phyloP scores from a whole-genome alignment of 2,329 filamentous ascomycete species.

The Fusarium heterosporum region DNA sequence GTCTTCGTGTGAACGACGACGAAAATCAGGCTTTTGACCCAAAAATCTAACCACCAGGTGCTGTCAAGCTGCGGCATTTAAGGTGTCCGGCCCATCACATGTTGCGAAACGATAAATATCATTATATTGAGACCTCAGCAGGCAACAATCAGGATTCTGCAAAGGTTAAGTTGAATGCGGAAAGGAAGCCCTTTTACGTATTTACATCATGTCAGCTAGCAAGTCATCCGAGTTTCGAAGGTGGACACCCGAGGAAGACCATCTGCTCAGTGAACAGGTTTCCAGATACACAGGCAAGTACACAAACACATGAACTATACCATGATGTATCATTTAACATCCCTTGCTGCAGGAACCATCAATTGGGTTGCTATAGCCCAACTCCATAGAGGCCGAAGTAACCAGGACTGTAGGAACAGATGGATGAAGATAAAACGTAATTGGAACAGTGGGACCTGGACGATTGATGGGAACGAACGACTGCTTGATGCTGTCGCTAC shows the following conservation, averaged over 20 bases:
- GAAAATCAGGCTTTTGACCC: neutral
- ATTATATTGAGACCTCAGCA: neutral
- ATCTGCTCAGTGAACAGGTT: constrained; percentile 8
- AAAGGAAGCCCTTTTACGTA: neutral
- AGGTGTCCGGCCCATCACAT: neutral
- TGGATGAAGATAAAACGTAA: constrained; percentile 13
- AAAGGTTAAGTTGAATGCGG: too few species aligned
- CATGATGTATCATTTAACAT: constrained; percentile 1
- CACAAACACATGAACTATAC: constrained; percentile 1
- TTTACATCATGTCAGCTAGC: neutral
- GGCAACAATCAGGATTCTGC: neutral
- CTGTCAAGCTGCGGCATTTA: constrained; percentile 1
- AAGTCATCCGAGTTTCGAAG: constrained; percentile 3
- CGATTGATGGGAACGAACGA: constrained; percentile 3
- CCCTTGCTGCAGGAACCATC: constrained; percentile 3
- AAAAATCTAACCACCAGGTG: neutral
- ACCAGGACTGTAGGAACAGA: constrained; percentile 12
- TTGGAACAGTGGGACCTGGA: constrained; percentile 11
- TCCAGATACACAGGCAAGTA: constrained; percentile 8
- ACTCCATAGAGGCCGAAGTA: constrained; percentile 7
- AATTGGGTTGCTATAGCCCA: constrained; percentile 12
- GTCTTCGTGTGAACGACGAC: neutral
- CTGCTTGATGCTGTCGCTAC: constrained; percentile 8
- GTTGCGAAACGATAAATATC: neutral
- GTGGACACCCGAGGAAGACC: constrained; percentile 8